Base-by-base conservation (phyloP, 495 filamentous ascomycete genomes). In the Aspergillus sclerotioniger region DNA sequence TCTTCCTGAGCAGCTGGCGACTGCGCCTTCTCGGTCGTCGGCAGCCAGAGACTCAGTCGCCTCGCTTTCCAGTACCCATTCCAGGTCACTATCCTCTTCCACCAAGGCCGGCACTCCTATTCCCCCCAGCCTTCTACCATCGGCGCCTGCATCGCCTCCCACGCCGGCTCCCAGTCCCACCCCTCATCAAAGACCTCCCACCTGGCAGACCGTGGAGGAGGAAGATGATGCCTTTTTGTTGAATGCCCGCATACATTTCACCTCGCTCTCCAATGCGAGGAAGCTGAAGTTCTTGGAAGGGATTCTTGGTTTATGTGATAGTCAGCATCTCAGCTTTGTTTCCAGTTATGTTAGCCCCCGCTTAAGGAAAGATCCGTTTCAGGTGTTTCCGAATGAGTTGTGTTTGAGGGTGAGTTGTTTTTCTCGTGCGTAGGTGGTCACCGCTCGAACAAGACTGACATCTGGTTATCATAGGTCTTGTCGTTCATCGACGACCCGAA, bases 401-500 rank as follows among this genome's bases (percentile, higher is more conserved):
- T 97, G 92, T 67, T 78, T 98, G 58, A 81, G 90, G 62, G 91
- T 96, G 82, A 67, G 82, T 65, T 39, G 28, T 8, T 20, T 21
- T 16, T 16, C 9, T 28, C 16, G 8, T 21, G 32, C 8, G 32
- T 12, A 57, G 29, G 55, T 45, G 17, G 20, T 62, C 19, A 37
- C 43, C 49, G 19, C 12, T 39, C 53, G 47, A 47, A 31, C 25
- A 44, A 53, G 10, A 50, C 52, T 48, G 45, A 59, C 32, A 8
- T 48, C 17, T 13, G 3, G 28, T 50, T 57, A 53, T 17, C 37
- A 9, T 67, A 94, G 88, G 89, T 96, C 56, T 82, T 97, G 31
- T 92, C 91, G 19, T 97, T 91, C 66, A 89, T 98, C 63, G 95
- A 98, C 63, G 93, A 98, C 62, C 90, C 93, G 0, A 91, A 90